Evolutionary conservation across 352 stramenopile species (phyloP).

Genomic region (Globisporangium middletonii): DNA sequence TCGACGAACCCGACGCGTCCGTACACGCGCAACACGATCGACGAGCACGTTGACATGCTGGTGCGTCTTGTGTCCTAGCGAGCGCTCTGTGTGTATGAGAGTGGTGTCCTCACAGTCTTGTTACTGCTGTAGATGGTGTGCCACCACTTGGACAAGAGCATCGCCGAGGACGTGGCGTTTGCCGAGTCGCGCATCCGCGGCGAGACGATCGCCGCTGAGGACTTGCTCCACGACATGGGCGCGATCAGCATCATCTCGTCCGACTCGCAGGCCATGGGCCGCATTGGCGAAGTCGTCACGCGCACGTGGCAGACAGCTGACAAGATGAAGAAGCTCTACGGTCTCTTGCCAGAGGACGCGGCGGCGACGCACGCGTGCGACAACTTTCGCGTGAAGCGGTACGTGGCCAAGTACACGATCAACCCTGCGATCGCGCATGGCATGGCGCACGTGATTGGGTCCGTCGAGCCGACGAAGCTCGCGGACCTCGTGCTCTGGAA

Average conservation of each 20-base stretch:
- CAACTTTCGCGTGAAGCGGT: conserved; percentile 94
- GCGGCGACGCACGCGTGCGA: conserved; percentile 58
- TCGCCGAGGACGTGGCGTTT: conserved; percentile 96
- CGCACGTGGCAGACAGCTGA: conserved; percentile 97
- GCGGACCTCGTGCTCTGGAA: conserved; percentile 96
- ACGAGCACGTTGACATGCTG: conserved; percentile 98
- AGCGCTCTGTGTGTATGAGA: neutral
- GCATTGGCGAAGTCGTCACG: conserved; percentile 95
- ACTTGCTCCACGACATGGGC: conserved; percentile 96
- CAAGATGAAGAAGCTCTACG: conserved; percentile 96
- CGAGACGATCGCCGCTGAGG: conserved; percentile 96
- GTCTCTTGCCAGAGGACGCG: conserved; percentile 83
- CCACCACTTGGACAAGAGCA: conserved; percentile 95
- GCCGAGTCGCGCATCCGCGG: conserved; percentile 96
- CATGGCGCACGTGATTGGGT: conserved; percentile 94
- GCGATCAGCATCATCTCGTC: conserved; percentile 96
- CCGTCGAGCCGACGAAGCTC: conserved; percentile 90
- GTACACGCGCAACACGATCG: conserved; percentile 96
- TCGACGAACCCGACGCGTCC: conserved; percentile 96
- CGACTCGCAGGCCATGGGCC: conserved; percentile 96
- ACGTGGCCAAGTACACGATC: conserved; percentile 98
- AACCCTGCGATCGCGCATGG: conserved; percentile 96
- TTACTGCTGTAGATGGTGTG: conserved; percentile 89
- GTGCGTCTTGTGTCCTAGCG: conserved; percentile 11
- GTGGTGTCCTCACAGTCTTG: neutral